Evolutionary conservation across 371 early-diverging fungal genomes (phyloP).

Genomic region (Dipsacomyces acuminosporus): DNA sequence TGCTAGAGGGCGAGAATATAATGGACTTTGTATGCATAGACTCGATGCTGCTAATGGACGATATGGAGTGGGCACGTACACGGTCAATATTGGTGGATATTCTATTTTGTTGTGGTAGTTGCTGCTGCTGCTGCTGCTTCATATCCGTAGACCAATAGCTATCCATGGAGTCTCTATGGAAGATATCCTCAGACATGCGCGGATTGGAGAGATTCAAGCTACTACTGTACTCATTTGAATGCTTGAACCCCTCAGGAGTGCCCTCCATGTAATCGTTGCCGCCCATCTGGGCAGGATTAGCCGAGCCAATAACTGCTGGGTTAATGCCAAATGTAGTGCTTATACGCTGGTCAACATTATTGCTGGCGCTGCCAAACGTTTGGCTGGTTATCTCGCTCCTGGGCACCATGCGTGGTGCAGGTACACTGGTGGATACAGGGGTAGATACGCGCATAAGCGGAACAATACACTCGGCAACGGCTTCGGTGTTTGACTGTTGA

Average conservation of each 20-base stretch:
- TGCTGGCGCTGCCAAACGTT: neutral
- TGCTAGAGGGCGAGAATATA: conserved; percentile 19
- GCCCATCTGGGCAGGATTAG: neutral
- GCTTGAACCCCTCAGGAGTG: neutral
- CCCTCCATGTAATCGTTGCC: neutral
- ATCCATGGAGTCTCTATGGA: neutral
- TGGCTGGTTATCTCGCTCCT: conserved; percentile 3
- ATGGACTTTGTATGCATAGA: conserved; percentile 14
- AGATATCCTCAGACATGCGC: conserved; percentile 2
- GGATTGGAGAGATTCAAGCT: neutral
- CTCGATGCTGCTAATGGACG: conserved; percentile 13
- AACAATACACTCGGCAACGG: conserved; percentile 1
- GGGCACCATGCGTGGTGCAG: conserved; percentile 20
- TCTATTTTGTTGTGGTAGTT: too few relatives aligned
- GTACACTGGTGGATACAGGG: conserved; percentile 29
- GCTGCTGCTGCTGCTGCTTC: neutral
- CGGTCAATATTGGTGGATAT: too few relatives aligned
- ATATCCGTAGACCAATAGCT: neutral
- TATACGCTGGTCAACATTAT: neutral
- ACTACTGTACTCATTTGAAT: neutral
- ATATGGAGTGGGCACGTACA: conserved; percentile 16
- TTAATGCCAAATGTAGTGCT: conserved; percentile 2
- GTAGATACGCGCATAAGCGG: conserved; percentile 35
- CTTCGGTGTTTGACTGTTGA: neutral
- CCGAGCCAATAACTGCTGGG: neutral